These are phyloP conservation scores for Podaxis sp. DNA, from an alignment of 768 basidiomycete genomes.

Conservation along the genomic window DNA sequence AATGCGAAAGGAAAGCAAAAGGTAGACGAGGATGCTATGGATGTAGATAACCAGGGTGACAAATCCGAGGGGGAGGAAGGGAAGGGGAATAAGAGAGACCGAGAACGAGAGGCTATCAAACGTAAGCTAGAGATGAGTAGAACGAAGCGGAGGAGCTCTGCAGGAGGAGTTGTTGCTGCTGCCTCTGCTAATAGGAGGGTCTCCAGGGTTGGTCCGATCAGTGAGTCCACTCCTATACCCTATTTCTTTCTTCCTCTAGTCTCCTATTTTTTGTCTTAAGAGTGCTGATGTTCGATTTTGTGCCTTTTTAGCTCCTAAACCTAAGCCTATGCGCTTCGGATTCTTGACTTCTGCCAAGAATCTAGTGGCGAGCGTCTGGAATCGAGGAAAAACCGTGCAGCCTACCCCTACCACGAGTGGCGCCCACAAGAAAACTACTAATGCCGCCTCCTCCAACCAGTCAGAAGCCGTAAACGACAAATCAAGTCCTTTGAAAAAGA, in stretches of 20 bases:
- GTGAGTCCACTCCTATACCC: constrained; percentile 25
- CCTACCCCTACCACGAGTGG: constrained; percentile 19
- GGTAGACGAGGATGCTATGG: constrained; percentile 24
- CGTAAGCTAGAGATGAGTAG: constrained; percentile 63
- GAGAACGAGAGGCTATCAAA: constrained; percentile 54
- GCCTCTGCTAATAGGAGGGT: constrained; percentile 27
- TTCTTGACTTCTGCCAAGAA: constrained; percentile 71
- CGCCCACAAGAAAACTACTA: constrained; percentile 21
- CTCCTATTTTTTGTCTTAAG: not conserved
- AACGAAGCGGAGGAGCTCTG: constrained; percentile 67
- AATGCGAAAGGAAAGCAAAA: constrained; percentile 26
- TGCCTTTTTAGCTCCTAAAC: constrained; percentile 32
- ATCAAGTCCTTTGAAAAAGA: constrained; percentile 8
- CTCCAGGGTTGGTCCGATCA: constrained; percentile 13
- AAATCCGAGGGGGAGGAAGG: constrained; percentile 21
- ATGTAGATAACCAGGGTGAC: constrained; percentile 3
- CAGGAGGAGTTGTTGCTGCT: constrained; percentile 40
- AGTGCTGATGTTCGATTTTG: constrained; percentile 2
- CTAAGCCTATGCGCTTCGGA: constrained; percentile 57
- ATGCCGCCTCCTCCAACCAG: constrained; percentile 2
- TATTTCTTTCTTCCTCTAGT: no score
- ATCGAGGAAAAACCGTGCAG: constrained; percentile 40
- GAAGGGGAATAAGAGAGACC: constrained; percentile 41
- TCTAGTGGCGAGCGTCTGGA: constrained; percentile 72
- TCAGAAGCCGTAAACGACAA: not conserved